Base-by-base conservation (phyloP, 306 rosid species). In the Lupinus albus region DNA sequence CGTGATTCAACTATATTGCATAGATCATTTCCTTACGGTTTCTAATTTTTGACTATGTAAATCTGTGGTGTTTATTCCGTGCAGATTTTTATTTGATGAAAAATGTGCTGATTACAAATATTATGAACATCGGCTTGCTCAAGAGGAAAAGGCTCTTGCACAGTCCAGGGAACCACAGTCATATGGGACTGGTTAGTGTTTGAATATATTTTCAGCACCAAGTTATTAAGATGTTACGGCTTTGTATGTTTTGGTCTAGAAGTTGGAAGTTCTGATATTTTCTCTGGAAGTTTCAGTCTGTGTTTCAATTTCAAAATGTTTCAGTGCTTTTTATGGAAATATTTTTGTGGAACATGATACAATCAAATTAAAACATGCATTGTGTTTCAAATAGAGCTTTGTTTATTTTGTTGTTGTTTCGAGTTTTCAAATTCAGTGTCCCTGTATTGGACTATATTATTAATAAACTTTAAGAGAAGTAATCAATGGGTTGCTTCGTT, bases 51-150 rank as follows among this genome's bases (percentile, higher is more conserved):
- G 16, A 71, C 70, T 38, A 4, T 62, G n/a, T 25, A 3, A 46
- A 47, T 45, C 25, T 13, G 38, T 73, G 58, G 41, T 49, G 45
- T 38, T n/a, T 80, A 3, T 66, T 78, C 17, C 59, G 17, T 75
- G 77, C 83, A 94, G 99, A 65, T 94, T 94, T 86, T 79, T 94
- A 58, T 90, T 83, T 78, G 91, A 94, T 46, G 84, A 74, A 79
- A 81, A 76, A 78, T 94, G 95, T 39, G 71, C 88, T 41, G 99
- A 94, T 54, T 90, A 84, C 89, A 90, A 94, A 75, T 94, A 94
- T 71, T 94, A 94, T 54, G 95, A 88, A 74, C 74, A 85, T 74
- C 95, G 20, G 71, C 91, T 94, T 74, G 92, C 88, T 30, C 78
- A 84, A 73, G 99, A 88, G 76, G 97, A 93, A 84, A 90, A 76